Evolutionary conservation across 2,329 filamentous ascomycete genomes (phyloP), one percentile per base, ranked within the genome.

Genomic region (Penicillium oxalicum): DNA sequence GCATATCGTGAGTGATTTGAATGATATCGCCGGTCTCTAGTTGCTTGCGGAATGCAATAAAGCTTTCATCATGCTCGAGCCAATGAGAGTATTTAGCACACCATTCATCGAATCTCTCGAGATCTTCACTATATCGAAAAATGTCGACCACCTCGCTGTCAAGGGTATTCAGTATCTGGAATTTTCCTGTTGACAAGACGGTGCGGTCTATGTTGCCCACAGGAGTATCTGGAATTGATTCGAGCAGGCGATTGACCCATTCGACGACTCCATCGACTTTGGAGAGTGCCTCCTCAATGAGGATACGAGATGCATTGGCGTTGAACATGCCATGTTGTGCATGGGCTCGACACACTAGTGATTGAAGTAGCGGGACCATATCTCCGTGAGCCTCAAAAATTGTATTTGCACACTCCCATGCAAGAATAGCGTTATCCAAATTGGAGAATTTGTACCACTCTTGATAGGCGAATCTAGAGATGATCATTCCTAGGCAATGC

Each of bases 401-500:
- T 44, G 55, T 51, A 40, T 53, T 57, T 2, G 54, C 58, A 41
- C 55, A 61, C 44, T 61, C 58, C 48, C 53, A 60, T 1, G 51
- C 52, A 1, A 47, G 25, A 18, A 55, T 29, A 4, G 58, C 52
- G 1, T 47, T 53, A 35, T 61, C 57, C 45, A 61, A 48, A 24
- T 49, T 54, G n/a, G 50, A 55, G 18, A 55, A 57, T 39, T 36
- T 50, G 28, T 27, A 40, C 58, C 58, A 60, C 47, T 61, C 58
- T 11, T 58, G 52, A 18, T 51, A 42, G 1, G 48, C 57, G 34
- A 58, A 61, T 5, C 57, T 44, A 9, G 44, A 35, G 24, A 61
- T 39, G 7, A 61, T 37, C 12, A 49, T 43, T 9, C 54, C 50
- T 18, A 60, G 43, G 27, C 49, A 53, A 36, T 56, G 55, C 0